Conservation (phyloP, 1,284 basidiomycete genomes). For the Cryptococcus neoformans region DNA sequence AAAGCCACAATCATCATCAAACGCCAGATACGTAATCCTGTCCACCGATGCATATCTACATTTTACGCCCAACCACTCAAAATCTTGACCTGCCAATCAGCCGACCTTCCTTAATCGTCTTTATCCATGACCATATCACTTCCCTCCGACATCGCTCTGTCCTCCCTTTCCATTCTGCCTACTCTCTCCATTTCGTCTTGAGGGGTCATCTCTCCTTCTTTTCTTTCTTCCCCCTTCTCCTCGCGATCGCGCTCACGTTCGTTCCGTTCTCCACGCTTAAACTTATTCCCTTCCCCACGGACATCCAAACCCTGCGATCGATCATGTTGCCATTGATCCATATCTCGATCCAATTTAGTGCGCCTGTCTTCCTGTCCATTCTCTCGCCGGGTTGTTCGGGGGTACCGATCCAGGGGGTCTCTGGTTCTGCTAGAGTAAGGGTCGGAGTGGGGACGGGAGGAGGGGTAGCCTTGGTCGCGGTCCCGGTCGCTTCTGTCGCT, state of each 20-base stretch:
- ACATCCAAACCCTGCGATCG: slow-evolving; percentile 10
- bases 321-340: slow-evolving; percentile 32
- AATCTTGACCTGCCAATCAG: no score
- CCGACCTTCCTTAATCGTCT: slow-evolving; percentile 16
- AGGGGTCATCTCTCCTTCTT: slow-evolving; percentile 8
- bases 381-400: background rate
- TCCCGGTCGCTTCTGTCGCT: no score
- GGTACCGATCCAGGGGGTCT: background rate
- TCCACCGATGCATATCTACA: no score
- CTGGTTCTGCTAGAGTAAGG: background rate
- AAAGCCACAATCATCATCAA: no score
- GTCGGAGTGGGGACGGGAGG: background rate
- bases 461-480: background rate
- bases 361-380: background rate
- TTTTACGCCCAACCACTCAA: no score
- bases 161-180: slow-evolving; percentile 38
- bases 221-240: slow-evolving; percentile 7
- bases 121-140: slow-evolving; percentile 36
- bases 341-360: slow-evolving; percentile 19
- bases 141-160: slow-evolving; percentile 27
- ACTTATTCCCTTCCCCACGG: slow-evolving; percentile 1
- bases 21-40: no score
- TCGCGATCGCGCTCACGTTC: slow-evolving; percentile 12
- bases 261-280: slow-evolving; percentile 1
- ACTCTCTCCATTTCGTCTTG: slow-evolving; percentile 1